These are phyloP conservation scores for Neurospora sp. DNA, from an alignment of 495 filamentous ascomycete genomes.

Conservation along the genomic window DNA sequence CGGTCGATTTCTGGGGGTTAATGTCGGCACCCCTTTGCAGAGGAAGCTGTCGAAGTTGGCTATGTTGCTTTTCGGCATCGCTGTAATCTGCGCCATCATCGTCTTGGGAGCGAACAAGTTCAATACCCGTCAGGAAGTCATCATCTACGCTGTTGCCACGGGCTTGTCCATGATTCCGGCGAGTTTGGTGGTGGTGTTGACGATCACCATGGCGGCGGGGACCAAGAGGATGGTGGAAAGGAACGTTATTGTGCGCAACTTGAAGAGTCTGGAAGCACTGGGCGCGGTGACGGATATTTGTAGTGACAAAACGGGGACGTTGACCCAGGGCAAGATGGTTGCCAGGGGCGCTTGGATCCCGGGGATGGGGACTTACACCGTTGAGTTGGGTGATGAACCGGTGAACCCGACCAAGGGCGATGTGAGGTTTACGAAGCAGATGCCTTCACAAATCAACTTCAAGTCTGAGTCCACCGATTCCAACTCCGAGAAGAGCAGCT, in stretches of 20 bases:
- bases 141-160: slow-evolving; percentile 70
- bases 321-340: slow-evolving; percentile 68
- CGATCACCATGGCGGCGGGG: slow-evolving; percentile 69
- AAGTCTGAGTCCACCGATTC: not conserved
- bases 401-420: slow-evolving; percentile 23
- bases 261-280: slow-evolving; percentile 69
- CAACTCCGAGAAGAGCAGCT: not conserved
- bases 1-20: slow-evolving; percentile 61
- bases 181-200: slow-evolving; percentile 57
- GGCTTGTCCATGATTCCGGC: slow-evolving; percentile 64
- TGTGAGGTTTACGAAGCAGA: slow-evolving; percentile 12
- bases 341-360: slow-evolving; percentile 75
- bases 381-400: slow-evolving; percentile 44
- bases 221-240: slow-evolving; percentile 67
- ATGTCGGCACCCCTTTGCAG: slow-evolving; percentile 69
- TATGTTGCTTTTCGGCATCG: slow-evolving; percentile 62
- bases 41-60: slow-evolving; percentile 69
- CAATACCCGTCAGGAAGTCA: slow-evolving; percentile 60
- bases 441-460: slow-evolving; percentile 20
- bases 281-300: slow-evolving; percentile 82
- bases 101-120: slow-evolving; percentile 71
- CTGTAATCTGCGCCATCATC: slow-evolving; percentile 65
- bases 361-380: slow-evolving; percentile 44
- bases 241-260: slow-evolving; percentile 65
- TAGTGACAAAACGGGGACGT: slow-evolving; percentile 77